phyloP scores from a whole-genome alignment of 2,329 filamentous ascomycete genomes.

The Penicillium rolfsii region DNA sequence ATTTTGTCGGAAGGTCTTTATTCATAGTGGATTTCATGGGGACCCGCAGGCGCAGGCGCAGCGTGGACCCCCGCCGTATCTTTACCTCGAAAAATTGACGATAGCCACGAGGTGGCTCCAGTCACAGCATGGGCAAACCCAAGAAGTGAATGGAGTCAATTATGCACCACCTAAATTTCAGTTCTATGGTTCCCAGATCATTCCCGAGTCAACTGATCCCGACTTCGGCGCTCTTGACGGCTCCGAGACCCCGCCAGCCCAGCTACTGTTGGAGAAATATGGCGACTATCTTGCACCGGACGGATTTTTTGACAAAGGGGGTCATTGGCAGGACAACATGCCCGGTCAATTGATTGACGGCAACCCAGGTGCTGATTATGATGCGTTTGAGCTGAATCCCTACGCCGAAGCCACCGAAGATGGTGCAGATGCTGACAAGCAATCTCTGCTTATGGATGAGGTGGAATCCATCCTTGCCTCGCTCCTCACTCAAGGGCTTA shows the following conservation, averaged over 20 bases:
- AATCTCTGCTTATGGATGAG: conserved; percentile 58
- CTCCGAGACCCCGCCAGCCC: conserved; percentile 7
- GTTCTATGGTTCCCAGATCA: conserved; percentile 34
- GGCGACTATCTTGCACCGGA: conserved; percentile 43
- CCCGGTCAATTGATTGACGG: conserved; percentile 33
- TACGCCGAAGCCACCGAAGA: conserved; percentile 52
- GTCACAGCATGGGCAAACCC: conserved; percentile 26
- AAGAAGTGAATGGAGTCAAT: conserved; percentile 7
- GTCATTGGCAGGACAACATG: conserved; percentile 33
- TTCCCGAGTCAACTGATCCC: conserved; percentile 36
- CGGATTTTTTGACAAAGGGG: conserved; percentile 40
- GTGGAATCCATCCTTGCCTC: conserved; percentile 78
- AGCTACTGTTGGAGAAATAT: conserved; percentile 32
- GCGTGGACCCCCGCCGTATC: conserved; percentile 66
- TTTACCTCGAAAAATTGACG: conserved; percentile 72
- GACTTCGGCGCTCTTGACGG: conserved; percentile 37
- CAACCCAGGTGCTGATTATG: conserved; percentile 34
- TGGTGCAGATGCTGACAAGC: conserved; percentile 23
- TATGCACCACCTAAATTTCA: conserved; percentile 20
- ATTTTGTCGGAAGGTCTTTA: conserved; percentile 75
- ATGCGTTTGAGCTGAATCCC: conserved; percentile 58
- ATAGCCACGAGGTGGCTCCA: conserved; percentile 68
- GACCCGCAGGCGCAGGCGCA: conserved; percentile 43
- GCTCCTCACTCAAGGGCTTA: conserved; percentile 76
- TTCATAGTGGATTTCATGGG: conserved; percentile 75